Percentiles rank a stretch among this genome's conserved stretches.
Conservation (phyloP, 129 eudicot species). For the Helianthus tuberosus region DNA sequence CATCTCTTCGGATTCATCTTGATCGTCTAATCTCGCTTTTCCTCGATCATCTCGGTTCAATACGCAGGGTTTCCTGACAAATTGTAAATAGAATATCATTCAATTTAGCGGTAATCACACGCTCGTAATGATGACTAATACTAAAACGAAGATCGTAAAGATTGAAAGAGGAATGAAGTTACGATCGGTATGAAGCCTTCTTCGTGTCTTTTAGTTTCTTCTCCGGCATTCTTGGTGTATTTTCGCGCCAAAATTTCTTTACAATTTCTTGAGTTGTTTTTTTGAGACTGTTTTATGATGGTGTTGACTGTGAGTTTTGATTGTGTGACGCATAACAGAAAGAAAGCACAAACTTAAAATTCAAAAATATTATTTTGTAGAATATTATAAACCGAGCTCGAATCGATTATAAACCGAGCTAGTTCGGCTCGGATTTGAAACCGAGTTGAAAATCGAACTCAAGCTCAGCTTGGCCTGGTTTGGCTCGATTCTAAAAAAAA, state of each 20-base stretch:
- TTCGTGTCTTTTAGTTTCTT: conserved; percentile 32
- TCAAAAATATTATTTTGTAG: too few relatives aligned
- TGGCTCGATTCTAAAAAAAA: too few relatives aligned
- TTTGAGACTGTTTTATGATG: background rate
- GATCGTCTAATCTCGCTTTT: conserved; percentile 25
- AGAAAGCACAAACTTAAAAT: too few relatives aligned
- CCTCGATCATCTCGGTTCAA: conserved; percentile 33
- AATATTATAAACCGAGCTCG: too few relatives aligned
- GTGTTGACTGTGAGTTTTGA: too few relatives aligned
- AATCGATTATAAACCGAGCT: too few relatives aligned
- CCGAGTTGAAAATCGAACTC: too few relatives aligned
- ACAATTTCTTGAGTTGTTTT: background rate
- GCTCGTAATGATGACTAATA: background rate
- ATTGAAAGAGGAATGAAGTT: conserved; percentile 18
- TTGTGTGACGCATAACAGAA: too few relatives aligned
- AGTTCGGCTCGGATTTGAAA: too few relatives aligned
- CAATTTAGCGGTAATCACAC: background rate
- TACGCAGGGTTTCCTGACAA: conserved; percentile 25
- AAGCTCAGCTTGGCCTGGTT: too few relatives aligned
- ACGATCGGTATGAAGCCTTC: conserved; percentile 37
- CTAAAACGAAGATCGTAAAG: conserved; percentile 20
- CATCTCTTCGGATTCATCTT: conserved; percentile 18
- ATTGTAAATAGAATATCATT: background rate
- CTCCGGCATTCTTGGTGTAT: conserved; percentile 21
- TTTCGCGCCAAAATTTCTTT: conserved; percentile 29